A percentile compares a stretch with the other conserved stretches of the same genome.
These are phyloP conservation scores for Toxicodendron radicans DNA, from an alignment of 345 rosid species.

Conservation along the genomic window DNA sequence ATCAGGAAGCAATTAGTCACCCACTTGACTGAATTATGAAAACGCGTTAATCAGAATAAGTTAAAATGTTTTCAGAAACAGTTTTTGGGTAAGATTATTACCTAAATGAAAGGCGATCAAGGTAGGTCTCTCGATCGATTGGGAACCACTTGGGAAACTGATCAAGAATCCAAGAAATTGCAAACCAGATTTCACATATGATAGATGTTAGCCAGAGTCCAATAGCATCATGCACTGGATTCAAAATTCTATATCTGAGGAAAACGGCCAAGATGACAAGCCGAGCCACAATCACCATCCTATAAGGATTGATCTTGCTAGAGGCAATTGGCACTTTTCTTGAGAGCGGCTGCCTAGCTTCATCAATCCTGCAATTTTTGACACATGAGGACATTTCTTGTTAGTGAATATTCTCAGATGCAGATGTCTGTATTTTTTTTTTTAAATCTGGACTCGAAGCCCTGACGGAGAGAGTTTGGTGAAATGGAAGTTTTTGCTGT, in stretches of 20 bases:
- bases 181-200: constrained; percentile 94
- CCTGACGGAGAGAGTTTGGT: too few species aligned
- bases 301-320: constrained; percentile 86
- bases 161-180: constrained; percentile 96
- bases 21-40: too few species aligned
- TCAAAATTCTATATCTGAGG: constrained; percentile 78
- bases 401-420: too few species aligned
- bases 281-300: constrained; percentile 93
- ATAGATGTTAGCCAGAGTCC: constrained; percentile 95
- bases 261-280: constrained; percentile 76
- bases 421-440: too few species aligned
- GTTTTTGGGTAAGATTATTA: constrained; percentile 4
- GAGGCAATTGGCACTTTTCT: constrained; percentile 97
- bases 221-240: constrained; percentile 84
- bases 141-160: constrained; percentile 98
- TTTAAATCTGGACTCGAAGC: too few species aligned
- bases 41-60: too few species aligned
- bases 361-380: constrained; percentile 64
- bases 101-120: constrained; percentile 88
- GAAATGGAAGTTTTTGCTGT: too few species aligned
- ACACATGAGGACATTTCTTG: constrained; percentile 3
- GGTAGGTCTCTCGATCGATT: constrained; percentile 89
- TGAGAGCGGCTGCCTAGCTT: constrained; percentile 89
- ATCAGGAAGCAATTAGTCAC: constrained; percentile 3
- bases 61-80: too few species aligned